Evolutionary conservation across 768 basidiomycete species (phyloP), one percentile per base, ranked within the genome.

Genomic region (Sistotremastrum suecicum): DNA sequence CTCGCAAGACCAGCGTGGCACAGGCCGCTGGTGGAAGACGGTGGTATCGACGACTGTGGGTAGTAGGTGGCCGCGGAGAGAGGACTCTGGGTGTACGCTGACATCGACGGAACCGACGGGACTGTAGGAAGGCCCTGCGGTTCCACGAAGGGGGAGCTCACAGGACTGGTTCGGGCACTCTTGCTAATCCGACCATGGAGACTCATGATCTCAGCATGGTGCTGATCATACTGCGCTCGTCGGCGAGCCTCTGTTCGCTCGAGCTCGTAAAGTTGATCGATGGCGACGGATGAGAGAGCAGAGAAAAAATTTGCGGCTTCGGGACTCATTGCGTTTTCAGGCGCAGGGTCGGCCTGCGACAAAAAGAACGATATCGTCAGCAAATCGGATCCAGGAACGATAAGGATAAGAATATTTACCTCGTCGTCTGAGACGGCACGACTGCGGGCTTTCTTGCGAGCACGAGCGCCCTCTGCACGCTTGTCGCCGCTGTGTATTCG

Each of bases 201-300:
- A 32, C 69, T 66, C 34, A 73, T 56, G 8, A 72, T 74, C 45
- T 82, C 82, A 11, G 83, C 79, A 56, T 80, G 83, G 7, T 76
- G 69, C 7, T 79, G 73, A 58, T 90, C 86, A 62, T 81, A 94
- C 58, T 89, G 83, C n/a, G 86, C 88, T 34, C 89, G 71, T 12
- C 89, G 72, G 33, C 79, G 61, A 3, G 87, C 82, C 60, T 95
- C 92, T 49, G 80, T 74, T 36, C 80, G 80, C 59, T 98, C 92
- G 32, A 98, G 78, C 53, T 81, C 79, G 55, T 85, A 82, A 5
- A 98, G 72, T 58, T 95, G 88, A 48, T 88, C 88, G 64, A 92
- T 82, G 3, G 91, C 90, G 12, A 83, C 66, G 32, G 66, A 80
- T 39, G 82, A 81, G 12, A 86, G 61, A 1, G 81, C 70, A n/a